These are phyloP conservation scores for Camellia sinensis DNA, from an alignment of 148 eudicot genomes.

Conservation along the genomic window DNA sequence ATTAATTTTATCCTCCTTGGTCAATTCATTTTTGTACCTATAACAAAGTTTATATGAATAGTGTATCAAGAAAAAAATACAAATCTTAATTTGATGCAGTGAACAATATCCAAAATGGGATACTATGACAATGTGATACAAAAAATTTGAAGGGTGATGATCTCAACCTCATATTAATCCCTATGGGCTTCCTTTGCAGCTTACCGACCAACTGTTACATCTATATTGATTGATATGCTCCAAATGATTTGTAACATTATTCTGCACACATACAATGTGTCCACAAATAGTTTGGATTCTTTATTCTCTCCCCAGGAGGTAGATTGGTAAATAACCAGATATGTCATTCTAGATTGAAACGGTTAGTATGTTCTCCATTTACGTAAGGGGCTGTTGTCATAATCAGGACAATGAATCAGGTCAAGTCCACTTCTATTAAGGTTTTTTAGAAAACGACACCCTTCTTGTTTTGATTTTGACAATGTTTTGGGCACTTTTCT, in stretches of 20 bases:
- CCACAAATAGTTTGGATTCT: too few species aligned
- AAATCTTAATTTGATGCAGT: background rate
- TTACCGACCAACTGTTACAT: too few species aligned
- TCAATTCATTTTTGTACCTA: slow-evolving; percentile 82
- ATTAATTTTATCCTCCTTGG: slow-evolving; percentile 67
- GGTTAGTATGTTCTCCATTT: background rate
- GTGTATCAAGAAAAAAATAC: background rate
- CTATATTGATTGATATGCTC: too few species aligned
- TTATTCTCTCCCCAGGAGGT: too few species aligned
- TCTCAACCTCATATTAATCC: background rate
- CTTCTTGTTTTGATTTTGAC: background rate
- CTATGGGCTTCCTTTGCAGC: background rate
- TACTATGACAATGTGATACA: background rate
- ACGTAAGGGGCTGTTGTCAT: background rate
- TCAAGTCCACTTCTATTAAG: background rate
- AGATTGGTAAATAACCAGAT: background rate
- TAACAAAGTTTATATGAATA: background rate
- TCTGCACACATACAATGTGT: too few species aligned
- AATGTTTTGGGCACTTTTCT: background rate
- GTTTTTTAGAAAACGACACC: too few species aligned
- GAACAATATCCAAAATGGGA: background rate
- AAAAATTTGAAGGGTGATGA: background rate
- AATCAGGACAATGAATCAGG: background rate
- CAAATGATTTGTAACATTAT: too few species aligned
- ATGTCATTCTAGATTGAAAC: background rate